Evolutionary conservation across 1,139 yeast species (phyloP), one percentile per base, ranked within the genome.

Genomic region (Lodderomyces theae): DNA sequence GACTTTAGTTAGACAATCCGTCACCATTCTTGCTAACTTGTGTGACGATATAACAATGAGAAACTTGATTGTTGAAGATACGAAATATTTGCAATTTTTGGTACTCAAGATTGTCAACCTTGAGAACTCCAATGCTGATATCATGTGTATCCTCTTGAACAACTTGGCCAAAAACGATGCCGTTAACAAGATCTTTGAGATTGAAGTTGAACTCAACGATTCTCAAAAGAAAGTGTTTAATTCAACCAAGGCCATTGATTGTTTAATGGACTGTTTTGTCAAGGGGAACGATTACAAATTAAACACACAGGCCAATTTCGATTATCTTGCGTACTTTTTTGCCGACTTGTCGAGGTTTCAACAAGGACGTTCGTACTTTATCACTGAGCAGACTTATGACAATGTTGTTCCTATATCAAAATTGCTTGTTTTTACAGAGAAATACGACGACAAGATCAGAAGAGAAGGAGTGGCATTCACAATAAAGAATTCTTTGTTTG

Each of bases 391-490:
- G 61, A 69, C 59, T 4, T 86, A 87, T 57, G 96, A 88, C 57
- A 68, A 64, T n/a, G 84, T 86, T 25, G 81, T 85, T 12, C 96
- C 97, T 32, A 66, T 89, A 34, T 77, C 90, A 17, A 87, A 89
- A 58, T 62, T 92, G 25, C 69, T 88, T 45, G 95, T 85, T 0
- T 88, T 88, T 63, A 86, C 96, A 2, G 95, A 86, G 56, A 80
- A 82, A 53, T 81, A 81, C 53, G 90, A 83, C 50, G 74, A 87
- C 16, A 81, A 80, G 52, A 79, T 80, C 26, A 80, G 97, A 67
- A 77, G 97, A 61, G 90, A 85, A 59, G 97, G 96, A 54, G 92
- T 88, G 38, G 95, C 96, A 1, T 85, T 95, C 2, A 86, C 96
- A 4, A 86, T 92, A 51, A 92, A 92, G 58, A 92, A 92, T 63